Percentiles rank a stretch among this genome's conserved stretches.
These are phyloP conservation scores for Paraleonurus japonicus DNA, from an alignment of 257 asterid species.

Conservation along the genomic window DNA sequence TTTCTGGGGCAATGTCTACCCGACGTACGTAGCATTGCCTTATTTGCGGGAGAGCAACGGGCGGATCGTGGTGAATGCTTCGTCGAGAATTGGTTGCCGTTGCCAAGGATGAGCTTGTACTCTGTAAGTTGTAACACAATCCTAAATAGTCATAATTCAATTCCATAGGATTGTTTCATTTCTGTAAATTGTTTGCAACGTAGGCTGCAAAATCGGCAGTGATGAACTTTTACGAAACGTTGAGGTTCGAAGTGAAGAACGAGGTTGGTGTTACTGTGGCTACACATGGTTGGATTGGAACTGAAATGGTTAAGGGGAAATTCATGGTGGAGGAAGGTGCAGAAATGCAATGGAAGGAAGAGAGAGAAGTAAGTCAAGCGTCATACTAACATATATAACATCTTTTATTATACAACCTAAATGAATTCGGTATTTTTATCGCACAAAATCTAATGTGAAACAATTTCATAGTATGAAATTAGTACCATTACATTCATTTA, in stretches of 20 bases:
- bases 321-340: constrained; percentile 93
- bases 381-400: too few species aligned
- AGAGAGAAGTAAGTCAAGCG: constrained; percentile 57
- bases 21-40: constrained; percentile 87
- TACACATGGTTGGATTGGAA: constrained; percentile 89
- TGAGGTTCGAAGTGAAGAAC: constrained; percentile 70
- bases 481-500: too few species aligned
- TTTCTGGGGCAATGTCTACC: constrained; percentile 96
- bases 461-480: too few species aligned
- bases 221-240: constrained; percentile 76
- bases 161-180: neutral
- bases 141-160: neutral
- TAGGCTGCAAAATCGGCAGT: constrained; percentile 92
- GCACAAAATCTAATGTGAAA: too few species aligned
- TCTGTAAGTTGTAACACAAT: constrained; percentile 36
- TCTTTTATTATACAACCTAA: too few species aligned
- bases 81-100: constrained; percentile 85
- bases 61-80: constrained; percentile 74
- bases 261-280: constrained; percentile 85
- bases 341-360: constrained; percentile 98
- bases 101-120: constrained; percentile 95
- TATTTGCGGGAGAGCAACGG: constrained; percentile 69
- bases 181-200: neutral
- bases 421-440: too few species aligned
- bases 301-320: constrained; percentile 70